Evolutionary conservation across 1,284 basidiomycete species (phyloP).

Genomic region (Malassezia nana): DNA sequence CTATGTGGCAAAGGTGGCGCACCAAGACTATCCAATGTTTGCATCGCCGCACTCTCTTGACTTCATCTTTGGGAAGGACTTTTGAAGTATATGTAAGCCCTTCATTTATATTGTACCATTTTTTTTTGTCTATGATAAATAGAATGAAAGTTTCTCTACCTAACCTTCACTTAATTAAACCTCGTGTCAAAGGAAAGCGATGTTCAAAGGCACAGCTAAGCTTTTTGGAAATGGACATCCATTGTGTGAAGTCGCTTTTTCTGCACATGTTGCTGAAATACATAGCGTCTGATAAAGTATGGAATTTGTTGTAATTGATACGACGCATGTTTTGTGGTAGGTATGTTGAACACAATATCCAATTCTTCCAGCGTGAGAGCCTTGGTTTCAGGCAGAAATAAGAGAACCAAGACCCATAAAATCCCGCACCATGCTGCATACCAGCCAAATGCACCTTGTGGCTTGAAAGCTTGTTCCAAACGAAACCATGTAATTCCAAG

Average conservation of each 20-base stretch:
- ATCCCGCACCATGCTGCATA: slow-evolving; percentile 32
- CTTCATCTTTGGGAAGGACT: not conserved
- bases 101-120: not conserved
- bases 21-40: slow-evolving; percentile 32
- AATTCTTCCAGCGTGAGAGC: slow-evolving; percentile 65
- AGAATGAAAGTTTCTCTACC: too few relatives aligned
- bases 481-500: slow-evolving; percentile 34
- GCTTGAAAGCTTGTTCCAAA: slow-evolving; percentile 24
- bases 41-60: not conserved
- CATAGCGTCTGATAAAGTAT: slow-evolving; percentile 9
- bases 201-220: too few relatives aligned
- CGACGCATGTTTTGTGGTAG: slow-evolving; percentile 50
- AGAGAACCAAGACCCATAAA: slow-evolving; percentile 28
- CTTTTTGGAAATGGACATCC: not conserved
- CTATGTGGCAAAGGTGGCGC: slow-evolving; percentile 30
- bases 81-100: not conserved
- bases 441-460: slow-evolving; percentile 30
- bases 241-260: slow-evolving; percentile 13
- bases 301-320: slow-evolving; percentile 47
- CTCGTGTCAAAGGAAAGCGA: too few relatives aligned
- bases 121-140: too few relatives aligned
- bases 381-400: slow-evolving; percentile 70
- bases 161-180: too few relatives aligned
- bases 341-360: slow-evolving; percentile 59
- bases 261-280: slow-evolving; percentile 8